These are phyloP conservation scores for Litsea cubeba DNA, from an alignment of 164 flowering plant genomes.

Conservation along the genomic window DNA sequence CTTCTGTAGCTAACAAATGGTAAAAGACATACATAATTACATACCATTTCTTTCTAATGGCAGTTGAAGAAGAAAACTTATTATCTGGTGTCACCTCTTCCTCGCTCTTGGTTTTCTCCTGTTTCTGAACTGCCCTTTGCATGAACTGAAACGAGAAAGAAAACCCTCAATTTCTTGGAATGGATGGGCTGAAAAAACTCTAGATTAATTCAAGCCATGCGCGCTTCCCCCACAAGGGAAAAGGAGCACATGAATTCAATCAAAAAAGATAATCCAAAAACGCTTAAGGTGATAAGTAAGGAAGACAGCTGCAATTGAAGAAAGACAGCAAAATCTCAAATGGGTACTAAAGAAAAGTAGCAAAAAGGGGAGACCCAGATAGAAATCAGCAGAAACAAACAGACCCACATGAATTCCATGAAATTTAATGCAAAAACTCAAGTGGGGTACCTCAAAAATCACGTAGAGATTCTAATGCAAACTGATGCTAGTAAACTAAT, in stretches of 20 bases:
- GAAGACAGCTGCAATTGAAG: neutral
- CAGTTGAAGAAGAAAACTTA: conserved; percentile 26
- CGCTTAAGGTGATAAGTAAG: conserved; percentile 12
- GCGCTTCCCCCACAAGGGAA: neutral
- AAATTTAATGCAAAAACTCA: neutral
- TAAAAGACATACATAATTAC: neutral
- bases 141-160: conserved; percentile 44
- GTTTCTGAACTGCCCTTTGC: conserved; percentile 71
- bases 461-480: neutral
- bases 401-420: neutral
- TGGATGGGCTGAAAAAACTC: neutral
- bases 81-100: conserved; percentile 50
- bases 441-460: no score
- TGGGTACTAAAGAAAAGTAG: neutral
- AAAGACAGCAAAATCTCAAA: neutral
- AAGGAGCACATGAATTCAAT: neutral
- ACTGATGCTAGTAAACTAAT: no score
- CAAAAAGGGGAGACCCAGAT: no score
- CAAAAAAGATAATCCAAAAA: conserved; percentile 6
- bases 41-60: conserved; percentile 59
- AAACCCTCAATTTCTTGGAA: neutral
- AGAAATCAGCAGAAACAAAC: neutral
- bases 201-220: no score
- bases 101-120: conserved; percentile 52
- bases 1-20: neutral